Evolutionary conservation across 441 rosid species (phyloP).

Genomic region (Manihot esculenta): DNA sequence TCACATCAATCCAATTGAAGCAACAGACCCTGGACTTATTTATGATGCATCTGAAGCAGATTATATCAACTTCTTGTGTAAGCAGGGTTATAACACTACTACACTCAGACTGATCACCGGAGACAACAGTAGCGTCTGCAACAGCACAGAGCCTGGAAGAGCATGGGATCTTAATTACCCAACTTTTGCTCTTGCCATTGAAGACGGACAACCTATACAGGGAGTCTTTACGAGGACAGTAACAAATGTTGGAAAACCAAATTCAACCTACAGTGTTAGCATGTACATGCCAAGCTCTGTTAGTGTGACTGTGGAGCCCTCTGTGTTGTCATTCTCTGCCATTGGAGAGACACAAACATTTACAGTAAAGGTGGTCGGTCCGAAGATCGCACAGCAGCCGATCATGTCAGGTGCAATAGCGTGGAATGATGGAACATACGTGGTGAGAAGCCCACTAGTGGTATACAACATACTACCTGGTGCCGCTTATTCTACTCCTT

Average conservation of each 20-base stretch:
- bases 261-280: slow-evolving; percentile 37
- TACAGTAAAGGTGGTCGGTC: slow-evolving; percentile 37
- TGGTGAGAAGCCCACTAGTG: slow-evolving; percentile 59
- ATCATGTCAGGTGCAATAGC: slow-evolving; percentile 63
- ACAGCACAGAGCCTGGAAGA: slow-evolving; percentile 44
- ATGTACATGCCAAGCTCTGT: slow-evolving; percentile 42
- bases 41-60: slow-evolving; percentile 60
- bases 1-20: slow-evolving; percentile 48
- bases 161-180: slow-evolving; percentile 72
- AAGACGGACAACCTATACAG: slow-evolving; percentile 34
- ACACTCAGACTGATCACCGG: slow-evolving; percentile 46
- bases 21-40: slow-evolving; percentile 65
- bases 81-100: slow-evolving; percentile 50
- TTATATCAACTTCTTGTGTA: slow-evolving; percentile 70
- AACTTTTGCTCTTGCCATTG: slow-evolving; percentile 49
- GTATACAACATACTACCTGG: slow-evolving; percentile 38
- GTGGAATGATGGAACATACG: slow-evolving; percentile 48
- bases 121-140: slow-evolving; percentile 38
- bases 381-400: slow-evolving; percentile 29
- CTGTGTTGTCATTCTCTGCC: slow-evolving; percentile 43
- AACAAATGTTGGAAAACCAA: slow-evolving; percentile 56
- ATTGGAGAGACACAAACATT: slow-evolving; percentile 50
- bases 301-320: slow-evolving; percentile 48
- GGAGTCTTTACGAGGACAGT: slow-evolving; percentile 52
- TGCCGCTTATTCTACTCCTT: not conserved